Evolutionary conservation across 2,329 filamentous ascomycete species (phyloP), one percentile per base, ranked within the genome.

Genomic region (Uncinocarpus reesii): DNA sequence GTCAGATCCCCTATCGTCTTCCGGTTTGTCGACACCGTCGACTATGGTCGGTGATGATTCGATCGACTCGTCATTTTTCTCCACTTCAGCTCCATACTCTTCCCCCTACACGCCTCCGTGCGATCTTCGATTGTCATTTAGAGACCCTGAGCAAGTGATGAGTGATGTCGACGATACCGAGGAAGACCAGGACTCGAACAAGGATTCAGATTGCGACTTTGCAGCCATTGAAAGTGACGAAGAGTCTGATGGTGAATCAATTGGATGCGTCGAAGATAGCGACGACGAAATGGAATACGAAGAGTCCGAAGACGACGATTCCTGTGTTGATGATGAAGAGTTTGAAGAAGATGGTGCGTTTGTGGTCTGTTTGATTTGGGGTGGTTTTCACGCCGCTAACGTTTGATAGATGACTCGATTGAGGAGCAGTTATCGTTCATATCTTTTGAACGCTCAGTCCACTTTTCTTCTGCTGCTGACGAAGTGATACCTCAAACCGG

Each of bases 381-480:
- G 8, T 5, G 24, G 3, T 13, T 32, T 18, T n/a, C 36, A 23
- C n/a, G 23, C 32, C 24, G 34, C 41, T 43, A 32, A 44, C 43
- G 11, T 29, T 26, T 23, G 42, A 37, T 26, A 48, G 46, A 36
- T 20, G 20, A 5, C 16, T 28, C 29, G 7, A 29, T 47, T 8
- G 45, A 46, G 26, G 41, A 50, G 2, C 40, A 43, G 16, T n/a
- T 47, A 18, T 51, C 53, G 36, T 55, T 53, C 28, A 50, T 55
- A 21, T 50, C 42, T 4, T 55, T 55, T 44, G 49, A 40, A 23
- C 52, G 49, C 38, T 52, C 53, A 2, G 49, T 53, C 7, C 51
- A 48, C 36, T 53, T 53, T 26, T 41, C 51, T 4, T 29, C 43
- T 7, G 29, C 31, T 18, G 38, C 18, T 2, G 51, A 51, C 23